A percentile compares a stretch with the other conserved stretches of the same genome.
phyloP scores from a whole-genome alignment of 768 basidiomycete genomes.

The Suillus luteus region DNA sequence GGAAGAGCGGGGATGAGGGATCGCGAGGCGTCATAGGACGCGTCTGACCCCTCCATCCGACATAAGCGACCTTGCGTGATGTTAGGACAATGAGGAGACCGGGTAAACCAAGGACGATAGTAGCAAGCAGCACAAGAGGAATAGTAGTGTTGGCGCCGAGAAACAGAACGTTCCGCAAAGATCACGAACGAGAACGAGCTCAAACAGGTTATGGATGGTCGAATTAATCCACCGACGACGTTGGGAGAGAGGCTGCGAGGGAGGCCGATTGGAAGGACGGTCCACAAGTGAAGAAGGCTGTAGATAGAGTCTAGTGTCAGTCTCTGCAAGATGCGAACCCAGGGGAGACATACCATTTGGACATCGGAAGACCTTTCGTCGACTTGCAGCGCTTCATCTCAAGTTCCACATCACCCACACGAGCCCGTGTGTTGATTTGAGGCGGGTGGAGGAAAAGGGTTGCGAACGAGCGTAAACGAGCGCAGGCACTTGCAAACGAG shows the following conservation, averaged over 20 bases:
- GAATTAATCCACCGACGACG: constrained; percentile 99
- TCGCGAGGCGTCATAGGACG: no score
- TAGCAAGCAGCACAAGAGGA: constrained; percentile 87
- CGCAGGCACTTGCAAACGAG: no score
- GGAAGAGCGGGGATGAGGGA: no score
- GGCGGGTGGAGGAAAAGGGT: no score
- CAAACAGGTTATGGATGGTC: constrained; percentile 96
- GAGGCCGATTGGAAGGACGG: neutral
- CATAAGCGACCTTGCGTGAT: constrained; percentile 87
- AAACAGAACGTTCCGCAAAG: constrained; percentile 99
- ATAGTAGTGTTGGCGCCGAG: constrained; percentile 84
- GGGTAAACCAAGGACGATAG: constrained; percentile 93
- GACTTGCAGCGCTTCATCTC: neutral
- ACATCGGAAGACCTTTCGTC: neutral
- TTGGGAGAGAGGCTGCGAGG: no score
- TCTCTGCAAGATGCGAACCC: neutral
- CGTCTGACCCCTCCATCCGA: no score
- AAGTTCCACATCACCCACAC: no score
- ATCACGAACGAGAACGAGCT: constrained; percentile 91
- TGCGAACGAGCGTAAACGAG: no score
- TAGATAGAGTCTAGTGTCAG: neutral
- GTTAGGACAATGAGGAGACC: constrained; percentile 96
- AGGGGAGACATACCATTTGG: neutral
- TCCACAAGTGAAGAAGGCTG: neutral
- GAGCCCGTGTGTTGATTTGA: no score